Conservation (phyloP, 148 eudicot species). For the Rhododendron simsii region DNA sequence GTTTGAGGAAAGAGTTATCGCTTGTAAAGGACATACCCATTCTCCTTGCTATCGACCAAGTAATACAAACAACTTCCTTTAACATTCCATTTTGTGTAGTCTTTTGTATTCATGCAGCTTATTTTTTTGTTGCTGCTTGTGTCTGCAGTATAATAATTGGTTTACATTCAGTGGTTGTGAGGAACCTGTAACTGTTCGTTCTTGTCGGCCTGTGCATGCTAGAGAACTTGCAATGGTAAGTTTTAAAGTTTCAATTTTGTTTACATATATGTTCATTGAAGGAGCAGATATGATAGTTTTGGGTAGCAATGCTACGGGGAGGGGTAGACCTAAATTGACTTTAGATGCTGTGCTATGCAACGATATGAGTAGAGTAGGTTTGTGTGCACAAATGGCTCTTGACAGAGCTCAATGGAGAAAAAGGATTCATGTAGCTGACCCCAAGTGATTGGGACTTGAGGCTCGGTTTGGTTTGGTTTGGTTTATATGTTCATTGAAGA, state of each 20-base stretch:
- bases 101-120: conserved; percentile 2
- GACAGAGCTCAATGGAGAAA: too few relatives aligned
- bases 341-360: too few relatives aligned
- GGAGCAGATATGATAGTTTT: too few relatives aligned
- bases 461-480: too few relatives aligned
- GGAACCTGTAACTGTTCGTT: conserved; percentile 77
- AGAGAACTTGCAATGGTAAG: conserved; percentile 81
- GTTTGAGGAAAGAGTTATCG: conserved; percentile 82
- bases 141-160: conserved; percentile 86
- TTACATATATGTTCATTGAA: not conserved
- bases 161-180: conserved; percentile 76
- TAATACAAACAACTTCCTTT: conserved; percentile 22
- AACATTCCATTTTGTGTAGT: not conserved
- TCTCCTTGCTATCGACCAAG: conserved; percentile 88
- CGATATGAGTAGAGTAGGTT: too few relatives aligned
- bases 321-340: too few relatives aligned
- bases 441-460: too few relatives aligned
- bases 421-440: too few relatives aligned
- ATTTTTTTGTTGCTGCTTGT: conserved; percentile 19
- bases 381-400: too few relatives aligned
- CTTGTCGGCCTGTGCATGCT: conserved; percentile 73
- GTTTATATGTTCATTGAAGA: not conserved
- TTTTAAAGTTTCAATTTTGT: conserved; percentile 3
- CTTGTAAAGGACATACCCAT: conserved; percentile 75
- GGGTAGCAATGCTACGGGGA: too few relatives aligned